Evolutionary conservation across 1,139 yeast species (phyloP).

Genomic region (Suhomyces atakaporum): DNA sequence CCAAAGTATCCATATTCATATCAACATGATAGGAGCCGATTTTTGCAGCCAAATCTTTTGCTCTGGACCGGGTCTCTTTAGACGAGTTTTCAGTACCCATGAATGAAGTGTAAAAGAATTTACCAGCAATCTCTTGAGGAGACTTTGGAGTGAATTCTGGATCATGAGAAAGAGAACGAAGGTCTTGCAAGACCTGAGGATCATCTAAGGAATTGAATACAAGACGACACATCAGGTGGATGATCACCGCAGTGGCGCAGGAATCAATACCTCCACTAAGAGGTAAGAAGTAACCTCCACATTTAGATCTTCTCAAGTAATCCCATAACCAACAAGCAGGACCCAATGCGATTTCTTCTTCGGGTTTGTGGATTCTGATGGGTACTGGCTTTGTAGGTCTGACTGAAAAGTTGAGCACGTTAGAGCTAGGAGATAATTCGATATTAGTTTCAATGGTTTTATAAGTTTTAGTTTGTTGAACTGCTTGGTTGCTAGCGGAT

Average conservation of each 20-base stretch:
- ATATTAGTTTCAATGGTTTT: conserved; percentile 62
- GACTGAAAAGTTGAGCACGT: conserved; percentile 62
- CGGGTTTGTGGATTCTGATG: conserved; percentile 73
- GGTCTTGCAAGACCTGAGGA: conserved; percentile 72
- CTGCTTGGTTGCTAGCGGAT: conserved; percentile 80
- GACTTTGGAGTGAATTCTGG: conserved; percentile 65
- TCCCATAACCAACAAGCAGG: conserved; percentile 99
- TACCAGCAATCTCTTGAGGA: conserved; percentile 74
- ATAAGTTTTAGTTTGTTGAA: conserved; percentile 50
- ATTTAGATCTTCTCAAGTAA: conserved; percentile 82
- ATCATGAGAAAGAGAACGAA: conserved; percentile 59
- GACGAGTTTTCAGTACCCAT: conserved; percentile 98
- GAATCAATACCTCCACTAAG: conserved; percentile 97
- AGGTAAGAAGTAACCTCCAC: conserved; percentile 91
- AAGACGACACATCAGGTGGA: conserved; percentile 88
- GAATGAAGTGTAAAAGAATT: conserved; percentile 82
- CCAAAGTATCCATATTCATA: conserved; percentile 86
- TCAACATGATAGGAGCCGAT: conserved; percentile 92
- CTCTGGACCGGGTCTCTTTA: conserved; percentile 77
- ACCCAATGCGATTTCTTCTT: conserved; percentile 94
- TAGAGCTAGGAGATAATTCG: conserved; percentile 59
- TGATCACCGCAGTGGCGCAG: conserved; percentile 95
- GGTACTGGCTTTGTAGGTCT: conserved; percentile 57
- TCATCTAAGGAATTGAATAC: conserved; percentile 67
- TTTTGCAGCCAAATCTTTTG: conserved; percentile 70